Evolutionary conservation across 2,329 filamentous ascomycete genomes (phyloP).

Genomic region (Colletotrichum caudatum): DNA sequence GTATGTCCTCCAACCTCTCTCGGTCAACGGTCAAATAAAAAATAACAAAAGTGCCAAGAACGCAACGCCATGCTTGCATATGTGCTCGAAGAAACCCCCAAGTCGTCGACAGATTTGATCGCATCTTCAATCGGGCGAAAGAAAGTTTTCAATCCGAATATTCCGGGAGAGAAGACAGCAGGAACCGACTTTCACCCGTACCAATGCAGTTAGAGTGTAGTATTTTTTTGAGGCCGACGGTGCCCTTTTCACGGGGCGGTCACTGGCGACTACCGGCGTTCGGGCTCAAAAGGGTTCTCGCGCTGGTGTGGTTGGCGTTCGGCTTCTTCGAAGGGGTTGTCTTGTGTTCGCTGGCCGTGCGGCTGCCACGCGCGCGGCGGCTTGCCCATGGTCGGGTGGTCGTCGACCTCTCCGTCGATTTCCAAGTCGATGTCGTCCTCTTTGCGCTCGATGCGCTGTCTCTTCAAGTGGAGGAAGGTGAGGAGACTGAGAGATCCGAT

Average conservation of each 20-base stretch:
- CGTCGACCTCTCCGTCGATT: constrained; percentile 36
- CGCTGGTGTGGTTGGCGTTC: constrained; percentile 23
- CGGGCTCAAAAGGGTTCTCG: constrained; percentile 36
- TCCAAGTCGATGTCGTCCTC: constrained; percentile 34
- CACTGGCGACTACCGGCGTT: constrained; percentile 18
- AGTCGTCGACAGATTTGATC: not conserved
- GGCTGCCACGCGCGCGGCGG: constrained; percentile 36
- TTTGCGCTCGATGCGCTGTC: constrained; percentile 26
- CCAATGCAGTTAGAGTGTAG: not conserved
- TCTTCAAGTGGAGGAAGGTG: constrained; percentile 29
- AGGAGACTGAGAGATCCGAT: constrained; percentile 14
- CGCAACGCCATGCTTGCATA: constrained; percentile 40
- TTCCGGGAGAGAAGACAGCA: not conserved
- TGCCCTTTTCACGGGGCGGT: constrained; percentile 10
- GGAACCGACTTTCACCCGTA: not conserved
- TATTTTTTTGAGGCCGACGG: not conserved
- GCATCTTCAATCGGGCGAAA: not conserved
- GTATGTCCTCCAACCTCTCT: not conserved
- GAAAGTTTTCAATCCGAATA: constrained; percentile 4
- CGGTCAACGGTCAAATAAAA: not conserved
- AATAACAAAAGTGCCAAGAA: constrained; percentile 1
- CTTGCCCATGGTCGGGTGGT: constrained; percentile 39
- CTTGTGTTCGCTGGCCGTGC: constrained; percentile 17
- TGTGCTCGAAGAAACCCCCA: constrained; percentile 20
- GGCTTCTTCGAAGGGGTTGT: constrained; percentile 32